Evolutionary conservation across 2,329 filamentous ascomycete species (phyloP), one percentile per base, ranked within the genome.

Genomic region (Pseudogymnoascus sp.): DNA sequence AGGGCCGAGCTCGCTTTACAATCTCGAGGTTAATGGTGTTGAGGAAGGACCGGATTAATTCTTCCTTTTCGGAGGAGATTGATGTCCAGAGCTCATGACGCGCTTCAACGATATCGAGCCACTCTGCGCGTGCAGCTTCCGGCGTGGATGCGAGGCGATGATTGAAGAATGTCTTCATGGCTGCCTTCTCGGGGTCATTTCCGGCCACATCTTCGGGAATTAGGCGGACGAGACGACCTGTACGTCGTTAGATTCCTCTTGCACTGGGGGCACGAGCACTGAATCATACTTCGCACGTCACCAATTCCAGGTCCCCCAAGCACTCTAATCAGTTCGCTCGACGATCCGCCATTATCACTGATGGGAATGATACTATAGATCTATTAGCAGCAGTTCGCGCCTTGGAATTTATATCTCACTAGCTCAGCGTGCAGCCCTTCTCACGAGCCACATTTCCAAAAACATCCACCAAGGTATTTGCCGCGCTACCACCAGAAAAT

Each of bases 311-410:
- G 93, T 1, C 94, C 94, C 12, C 93, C 94, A 75, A 97, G 94
- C 35, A 97, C 91, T 35, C 94, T 83, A 66, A 97, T 96, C 69
- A 97, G 78, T 76, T 97, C 93, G 47, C 90, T 96, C 2, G 91
- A 95, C 67, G 90, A 95, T 38, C 93, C 93, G 57, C 93, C 93
- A 74, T 97, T 97, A 75, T 97, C 93, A 66, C 89, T 94, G 71
- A 97, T 96, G 35, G 93, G 93, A 59, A 97, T 96, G 62, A 97
- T 85, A 73, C 70, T 72, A 58, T 22, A 59, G 6, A 41, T 96
- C 95, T 74, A 84, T 90, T 41, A 95, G 76, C 2, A 81, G 77
- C 18, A 2, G 69, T 65, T 61, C 6, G 20, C 47, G n/a, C 6
- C 14, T 39, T 20, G 3, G 6, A 35, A 32, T 34, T 30, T 58